A percentile compares a stretch with the other conserved stretches of the same genome.
These are phyloP conservation scores for Cercospora citrullina DNA, from an alignment of 2,329 filamentous ascomycete genomes.

Conservation along the genomic window DNA sequence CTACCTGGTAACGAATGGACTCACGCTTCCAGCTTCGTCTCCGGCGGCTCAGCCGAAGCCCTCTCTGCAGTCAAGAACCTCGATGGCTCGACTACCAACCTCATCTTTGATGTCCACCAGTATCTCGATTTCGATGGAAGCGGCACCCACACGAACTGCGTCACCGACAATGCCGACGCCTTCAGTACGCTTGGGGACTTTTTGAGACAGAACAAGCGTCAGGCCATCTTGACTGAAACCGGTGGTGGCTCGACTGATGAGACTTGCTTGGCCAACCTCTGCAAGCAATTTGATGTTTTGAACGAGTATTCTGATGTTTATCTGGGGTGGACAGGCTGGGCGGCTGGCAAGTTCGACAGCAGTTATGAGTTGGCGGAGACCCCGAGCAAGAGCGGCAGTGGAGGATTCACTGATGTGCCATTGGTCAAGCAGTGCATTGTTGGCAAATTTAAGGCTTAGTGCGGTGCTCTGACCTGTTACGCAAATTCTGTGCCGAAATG, in stretches of 20 bases:
- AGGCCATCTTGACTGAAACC: slow-evolving; percentile 46
- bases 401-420: slow-evolving; percentile 31
- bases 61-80: slow-evolving; percentile 33
- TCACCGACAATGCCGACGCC: slow-evolving; percentile 38
- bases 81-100: slow-evolving; percentile 36
- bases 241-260: slow-evolving; percentile 42
- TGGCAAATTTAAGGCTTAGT: slow-evolving; percentile 30
- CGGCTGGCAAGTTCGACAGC: slow-evolving; percentile 36
- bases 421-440: slow-evolving; percentile 35
- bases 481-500: not conserved
- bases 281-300: slow-evolving; percentile 37
- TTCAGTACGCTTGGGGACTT: slow-evolving; percentile 42
- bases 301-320: slow-evolving; percentile 37
- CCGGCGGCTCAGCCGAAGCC: slow-evolving; percentile 34
- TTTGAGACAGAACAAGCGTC: slow-evolving; percentile 41
- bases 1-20: slow-evolving; percentile 61
- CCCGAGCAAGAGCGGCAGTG: slow-evolving; percentile 26
- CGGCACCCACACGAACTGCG: slow-evolving; percentile 41
- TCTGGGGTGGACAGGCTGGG: slow-evolving; percentile 39
- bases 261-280: slow-evolving; percentile 40
- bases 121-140: slow-evolving; percentile 45
- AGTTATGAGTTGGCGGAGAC: slow-evolving; percentile 36
- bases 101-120: slow-evolving; percentile 47
- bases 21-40: slow-evolving; percentile 30
- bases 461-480: not conserved